Evolutionary conservation across 352 stramenopile species (phyloP), one percentile per base, ranked within the genome.

Genomic region (Pythium sp.): DNA sequence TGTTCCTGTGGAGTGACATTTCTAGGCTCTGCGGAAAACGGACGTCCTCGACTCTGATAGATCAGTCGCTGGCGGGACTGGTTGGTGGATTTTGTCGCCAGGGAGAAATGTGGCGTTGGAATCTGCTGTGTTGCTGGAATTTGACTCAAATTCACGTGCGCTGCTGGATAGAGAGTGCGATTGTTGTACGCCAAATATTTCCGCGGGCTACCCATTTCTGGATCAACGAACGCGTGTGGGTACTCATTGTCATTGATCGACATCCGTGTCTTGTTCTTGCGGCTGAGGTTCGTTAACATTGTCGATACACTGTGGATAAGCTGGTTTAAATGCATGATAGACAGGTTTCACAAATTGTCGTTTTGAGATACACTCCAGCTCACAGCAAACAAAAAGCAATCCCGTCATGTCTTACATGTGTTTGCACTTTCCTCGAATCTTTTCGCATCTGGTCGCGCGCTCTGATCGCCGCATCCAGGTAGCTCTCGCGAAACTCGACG

Each of bases 51-150:
- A 34, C 30, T 34, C 22, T 53, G 32, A 41, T 62, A 68, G 41
- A 15, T 26, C 20, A 63, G 26, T 4, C 38, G 49, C 12, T 46
- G 47, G 32, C 28, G 43, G 5, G 49, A 12, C 9, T 36, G 59
- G 43, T 12, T 57, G 18, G 20, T 20, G 9, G 22, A 30, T 7
- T 43, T 54, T 26, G 62, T 32, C n/a, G 46, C 53, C 15, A 64
- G 11, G 20, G 61, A 76, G 49, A 83, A 86, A 66, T 70, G 71
- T 20, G 58, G 28, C 2, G 82, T 93, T 15, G 81, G 73, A 9
- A 93, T 80, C 22, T 91, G 76, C 43, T 93, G 84, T 0, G 82
- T 84, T 1, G 65, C 58, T 0, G 84, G 84, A 11, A 93, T 64
- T 30, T 70, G 63, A 51, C 71, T 86, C 54, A 93, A 54, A 36